Evolutionary conservation across 352 stramenopile species (phyloP), one percentile per base, ranked within the genome.

Genomic region (Phytophthora brassicae): DNA sequence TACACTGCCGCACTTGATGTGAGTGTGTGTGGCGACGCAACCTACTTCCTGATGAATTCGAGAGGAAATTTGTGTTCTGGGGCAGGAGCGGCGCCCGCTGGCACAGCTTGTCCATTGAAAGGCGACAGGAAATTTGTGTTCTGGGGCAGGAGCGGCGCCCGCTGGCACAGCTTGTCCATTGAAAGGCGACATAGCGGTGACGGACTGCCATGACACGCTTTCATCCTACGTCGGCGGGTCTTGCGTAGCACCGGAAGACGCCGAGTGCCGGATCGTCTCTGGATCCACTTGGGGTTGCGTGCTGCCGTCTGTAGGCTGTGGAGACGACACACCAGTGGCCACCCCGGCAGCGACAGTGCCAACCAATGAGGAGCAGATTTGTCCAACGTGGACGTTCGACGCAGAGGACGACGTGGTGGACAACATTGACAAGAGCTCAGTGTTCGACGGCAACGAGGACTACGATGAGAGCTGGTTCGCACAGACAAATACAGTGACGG

Each of bases 11-110:
- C 66, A 14, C 22, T 65, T 35, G 60, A 76, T 28, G 68, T 84
- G 38, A 80, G 68, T 33, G 62, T 83, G 16, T 80, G 74, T 47
- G 60, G 71, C 16, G 74, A 83, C 39, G 74, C 74, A 29, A 84
- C 74, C 24, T 84, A 84, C 41, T 45, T 53, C 19, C 35, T 81
- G 6, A 50, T 45, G 6, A 54, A 64, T 22, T 33, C 45, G 11
- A 43, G 51, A 48, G 73, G 66, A n/a, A 38, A 36, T 5, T n/a
- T 66, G 9, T 76, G 62, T 38, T 66, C 65, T 1, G 45, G 55
- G 4, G 52, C 49, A 6, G 66, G 60, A 16, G 19, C 47, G 29
- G 48, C 33, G 0, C 78, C 81, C 0, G 52, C 49, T 8, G 80
- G 77, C 22, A 74, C 47, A 9, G 67, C 70, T 6, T 90, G 81